Evolutionary conservation across 2,329 filamentous ascomycete genomes (phyloP).

Genomic region (Fusarium caatingaense): DNA sequence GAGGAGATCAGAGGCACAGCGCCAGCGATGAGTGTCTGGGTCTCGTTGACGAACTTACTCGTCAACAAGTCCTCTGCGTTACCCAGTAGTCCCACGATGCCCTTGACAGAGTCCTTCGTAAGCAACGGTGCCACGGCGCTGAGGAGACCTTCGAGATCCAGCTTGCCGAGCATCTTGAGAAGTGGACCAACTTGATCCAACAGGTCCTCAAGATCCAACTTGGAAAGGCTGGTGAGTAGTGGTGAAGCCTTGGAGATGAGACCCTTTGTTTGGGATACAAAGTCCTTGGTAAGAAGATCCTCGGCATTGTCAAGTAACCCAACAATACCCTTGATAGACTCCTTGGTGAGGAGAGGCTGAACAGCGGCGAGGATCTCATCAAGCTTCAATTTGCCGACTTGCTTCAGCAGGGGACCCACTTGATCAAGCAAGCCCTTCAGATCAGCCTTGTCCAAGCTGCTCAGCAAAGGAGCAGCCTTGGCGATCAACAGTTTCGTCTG

Average conservation of each 20-base stretch:
- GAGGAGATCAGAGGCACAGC: conserved; percentile 44
- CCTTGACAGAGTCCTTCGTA: conserved; percentile 45
- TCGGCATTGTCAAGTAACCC: conserved; percentile 51
- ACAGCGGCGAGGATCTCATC: conserved; percentile 45
- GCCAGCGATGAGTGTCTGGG: conserved; percentile 45
- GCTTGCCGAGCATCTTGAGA: conserved; percentile 46
- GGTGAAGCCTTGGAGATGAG: conserved; percentile 48
- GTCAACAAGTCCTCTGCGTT: conserved; percentile 48
- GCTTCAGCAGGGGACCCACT: conserved; percentile 50
- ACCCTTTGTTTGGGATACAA: conserved; percentile 43
- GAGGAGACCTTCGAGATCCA: conserved; percentile 49
- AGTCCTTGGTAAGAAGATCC: conserved; percentile 45
- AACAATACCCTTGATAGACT: conserved; percentile 49
- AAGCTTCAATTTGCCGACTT: conserved; percentile 49
- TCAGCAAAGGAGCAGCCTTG: conserved; percentile 49
- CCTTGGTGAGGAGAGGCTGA: conserved; percentile 47
- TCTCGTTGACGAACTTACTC: conserved; percentile 46
- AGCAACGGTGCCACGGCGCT: conserved; percentile 45
- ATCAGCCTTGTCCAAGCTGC: conserved; percentile 50
- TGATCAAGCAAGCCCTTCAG: conserved; percentile 48
- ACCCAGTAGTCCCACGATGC: conserved; percentile 48
- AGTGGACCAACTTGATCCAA: conserved; percentile 52
- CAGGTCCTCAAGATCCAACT: conserved; percentile 50
- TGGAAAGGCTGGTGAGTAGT: conserved; percentile 49
- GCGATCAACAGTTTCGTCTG: conserved; percentile 43